Conservation (phyloP, 768 basidiomycete species). For the Psilocybe subaeruginosa region DNA sequence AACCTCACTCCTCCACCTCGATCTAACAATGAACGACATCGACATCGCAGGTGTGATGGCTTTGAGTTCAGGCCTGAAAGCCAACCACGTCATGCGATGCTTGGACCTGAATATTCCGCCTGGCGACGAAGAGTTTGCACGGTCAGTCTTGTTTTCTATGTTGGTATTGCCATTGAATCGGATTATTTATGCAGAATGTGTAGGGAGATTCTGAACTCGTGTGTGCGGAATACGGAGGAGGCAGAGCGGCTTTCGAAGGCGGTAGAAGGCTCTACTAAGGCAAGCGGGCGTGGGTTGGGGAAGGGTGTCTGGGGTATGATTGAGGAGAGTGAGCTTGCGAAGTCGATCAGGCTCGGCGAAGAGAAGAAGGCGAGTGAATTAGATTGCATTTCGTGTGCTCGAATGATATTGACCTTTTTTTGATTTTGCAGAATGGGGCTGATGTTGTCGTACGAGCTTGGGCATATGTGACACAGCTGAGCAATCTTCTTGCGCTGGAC, state of each 20-base stretch:
- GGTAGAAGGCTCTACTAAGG: slow-evolving; percentile 22
- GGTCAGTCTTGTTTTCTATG: slow-evolving; percentile 35
- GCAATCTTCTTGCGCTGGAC: slow-evolving; percentile 25
- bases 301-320: slow-evolving; percentile 87
- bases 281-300: slow-evolving; percentile 55
- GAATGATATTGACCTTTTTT: neutral
- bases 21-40: slow-evolving; percentile 81
- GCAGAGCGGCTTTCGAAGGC: slow-evolving; percentile 54
- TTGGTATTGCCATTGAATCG: slow-evolving; percentile 12
- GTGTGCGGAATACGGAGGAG: slow-evolving; percentile 92
- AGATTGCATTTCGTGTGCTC: neutral
- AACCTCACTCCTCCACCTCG: slow-evolving; percentile 84
- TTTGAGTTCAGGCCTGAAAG: slow-evolving; percentile 81
- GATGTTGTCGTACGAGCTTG: slow-evolving; percentile 53
- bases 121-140: slow-evolving; percentile 78
- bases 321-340: slow-evolving; percentile 82
- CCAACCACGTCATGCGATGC: slow-evolving; percentile 86
- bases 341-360: slow-evolving; percentile 60
- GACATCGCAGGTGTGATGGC: slow-evolving; percentile 95
- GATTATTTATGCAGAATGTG: slow-evolving; percentile 57
- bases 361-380: slow-evolving; percentile 50
- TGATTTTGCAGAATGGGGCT: slow-evolving; percentile 39
- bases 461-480: slow-evolving; percentile 41
- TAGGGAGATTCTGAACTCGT: slow-evolving; percentile 87
- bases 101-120: slow-evolving; percentile 92